Conservation (phyloP, 2,329 filamentous ascomycete species). For the Colletotrichum sp. region DNA sequence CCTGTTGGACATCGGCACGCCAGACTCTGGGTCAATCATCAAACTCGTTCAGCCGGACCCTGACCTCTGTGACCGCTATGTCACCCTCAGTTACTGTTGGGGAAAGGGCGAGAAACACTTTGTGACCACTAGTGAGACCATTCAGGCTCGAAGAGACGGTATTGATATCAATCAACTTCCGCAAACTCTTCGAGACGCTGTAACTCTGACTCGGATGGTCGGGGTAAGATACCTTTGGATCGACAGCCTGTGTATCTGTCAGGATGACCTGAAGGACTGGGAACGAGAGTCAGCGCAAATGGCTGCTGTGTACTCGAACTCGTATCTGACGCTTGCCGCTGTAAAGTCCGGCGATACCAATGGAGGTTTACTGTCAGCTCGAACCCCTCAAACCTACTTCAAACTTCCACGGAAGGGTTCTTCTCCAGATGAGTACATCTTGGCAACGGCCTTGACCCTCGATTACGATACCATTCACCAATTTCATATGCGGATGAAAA, state of each 20-base stretch:
- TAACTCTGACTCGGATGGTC: conserved; percentile 25
- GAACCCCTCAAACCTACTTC: neutral
- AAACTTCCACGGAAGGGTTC: neutral
- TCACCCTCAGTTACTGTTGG: conserved; percentile 14
- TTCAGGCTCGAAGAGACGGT: neutral
- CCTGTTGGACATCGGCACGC: neutral
- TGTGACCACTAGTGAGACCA: neutral
- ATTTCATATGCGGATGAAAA: neutral
- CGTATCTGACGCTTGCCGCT: conserved; percentile 28
- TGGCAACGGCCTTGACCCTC: neutral
- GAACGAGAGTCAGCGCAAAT: conserved; percentile 25
- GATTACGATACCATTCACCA: neutral
- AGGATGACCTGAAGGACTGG: conserved; percentile 29
- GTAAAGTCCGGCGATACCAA: conserved; percentile 21
- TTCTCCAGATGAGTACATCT: neutral
- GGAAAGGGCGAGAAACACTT: neutral
- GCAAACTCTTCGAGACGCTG: conserved; percentile 28
- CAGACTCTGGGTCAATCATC: neutral
- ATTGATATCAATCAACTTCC: conserved; percentile 14
- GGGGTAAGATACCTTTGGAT: conserved; percentile 33
- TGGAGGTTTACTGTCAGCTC: conserved; percentile 24
- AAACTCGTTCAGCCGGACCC: neutral
- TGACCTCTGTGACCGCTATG: neutral
- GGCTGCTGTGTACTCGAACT: conserved; percentile 28
- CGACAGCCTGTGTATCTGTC: conserved; percentile 35